Evolutionary conservation across 345 rosid genomes (phyloP).

Genomic region (Aquilaria malaccensis): DNA sequence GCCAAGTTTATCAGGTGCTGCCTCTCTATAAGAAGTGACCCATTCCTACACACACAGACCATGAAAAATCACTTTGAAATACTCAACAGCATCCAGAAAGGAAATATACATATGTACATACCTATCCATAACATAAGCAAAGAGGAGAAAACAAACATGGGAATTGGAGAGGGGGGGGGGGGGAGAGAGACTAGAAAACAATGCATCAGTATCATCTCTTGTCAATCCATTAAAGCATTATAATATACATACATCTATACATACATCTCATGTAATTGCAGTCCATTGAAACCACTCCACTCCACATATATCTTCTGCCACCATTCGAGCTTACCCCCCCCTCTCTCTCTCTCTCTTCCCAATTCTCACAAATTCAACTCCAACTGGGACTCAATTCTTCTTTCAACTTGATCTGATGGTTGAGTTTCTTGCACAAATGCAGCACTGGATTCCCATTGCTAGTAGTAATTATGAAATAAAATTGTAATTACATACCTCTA

Average conservation of each 20-base stretch:
- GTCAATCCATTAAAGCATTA: too few relatives aligned
- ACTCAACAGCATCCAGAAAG: not conserved
- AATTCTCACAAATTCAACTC: not conserved
- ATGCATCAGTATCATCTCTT: too few relatives aligned
- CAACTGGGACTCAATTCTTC: too few relatives aligned
- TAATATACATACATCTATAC: too few relatives aligned
- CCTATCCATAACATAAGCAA: too few relatives aligned
- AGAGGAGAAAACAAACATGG: too few relatives aligned
- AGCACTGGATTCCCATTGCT: not conserved
- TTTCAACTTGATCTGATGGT: too few relatives aligned
- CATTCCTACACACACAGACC: conserved; percentile 28
- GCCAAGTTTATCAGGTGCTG: conserved; percentile 37
- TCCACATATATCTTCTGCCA: too few relatives aligned
- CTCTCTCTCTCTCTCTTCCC: not conserved
- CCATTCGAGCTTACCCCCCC: not conserved
- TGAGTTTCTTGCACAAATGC: too few relatives aligned
- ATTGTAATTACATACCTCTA: conserved; percentile 30
- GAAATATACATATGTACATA: not conserved
- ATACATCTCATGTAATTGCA: too few relatives aligned
- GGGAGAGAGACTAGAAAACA: not conserved
- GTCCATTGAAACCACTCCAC: too few relatives aligned
- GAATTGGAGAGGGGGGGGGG: not conserved
- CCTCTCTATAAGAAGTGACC: conserved; percentile 27
- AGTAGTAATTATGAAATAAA: not conserved
- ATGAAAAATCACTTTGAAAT: not conserved